These are phyloP conservation scores for Fomitiporia mediterranea DNA, from an alignment of 1,284 basidiomycete genomes.

Conservation along the genomic window DNA sequence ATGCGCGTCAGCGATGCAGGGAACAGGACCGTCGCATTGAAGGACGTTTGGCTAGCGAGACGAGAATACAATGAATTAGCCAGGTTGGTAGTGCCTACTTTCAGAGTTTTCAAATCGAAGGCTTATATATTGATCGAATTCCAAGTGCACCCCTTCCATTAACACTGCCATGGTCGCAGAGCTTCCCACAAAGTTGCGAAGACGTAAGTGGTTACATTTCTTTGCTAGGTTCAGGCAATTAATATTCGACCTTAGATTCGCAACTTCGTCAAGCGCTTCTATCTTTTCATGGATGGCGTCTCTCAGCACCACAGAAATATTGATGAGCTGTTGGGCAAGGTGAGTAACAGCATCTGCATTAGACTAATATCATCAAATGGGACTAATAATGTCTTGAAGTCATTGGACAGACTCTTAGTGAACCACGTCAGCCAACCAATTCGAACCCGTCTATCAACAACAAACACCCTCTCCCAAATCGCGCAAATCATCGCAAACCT, in stretches of 20 bases:
- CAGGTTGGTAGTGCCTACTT: slow-evolving; percentile 41
- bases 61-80: slow-evolving; percentile 60
- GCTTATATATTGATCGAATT: slow-evolving; percentile 9
- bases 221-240: too few species aligned
- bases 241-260: slow-evolving; percentile 56
- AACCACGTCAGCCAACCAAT: slow-evolving; percentile 81
- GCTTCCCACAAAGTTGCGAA: slow-evolving; percentile 93
- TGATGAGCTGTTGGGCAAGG: slow-evolving; percentile 88
- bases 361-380: background rate
- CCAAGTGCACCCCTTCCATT: slow-evolving; percentile 68
- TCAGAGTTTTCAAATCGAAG: background rate
- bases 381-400: slow-evolving; percentile 41
- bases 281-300: slow-evolving; percentile 94
- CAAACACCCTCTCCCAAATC: slow-evolving; percentile 87
- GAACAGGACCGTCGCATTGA: slow-evolving; percentile 76
- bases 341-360: slow-evolving; percentile 29
- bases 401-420: slow-evolving; percentile 81
- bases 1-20: slow-evolving; percentile 77
- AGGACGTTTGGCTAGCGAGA: slow-evolving; percentile 81
- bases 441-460: slow-evolving; percentile 63
- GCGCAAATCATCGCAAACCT: slow-evolving; percentile 93
- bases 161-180: slow-evolving; percentile 90
- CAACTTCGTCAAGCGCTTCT: slow-evolving; percentile 92
- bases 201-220: slow-evolving; percentile 51
- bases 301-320: slow-evolving; percentile 89